Conservation (phyloP, 176 grass and related monocot genomes). For the Cenchrus purpureus region DNA sequence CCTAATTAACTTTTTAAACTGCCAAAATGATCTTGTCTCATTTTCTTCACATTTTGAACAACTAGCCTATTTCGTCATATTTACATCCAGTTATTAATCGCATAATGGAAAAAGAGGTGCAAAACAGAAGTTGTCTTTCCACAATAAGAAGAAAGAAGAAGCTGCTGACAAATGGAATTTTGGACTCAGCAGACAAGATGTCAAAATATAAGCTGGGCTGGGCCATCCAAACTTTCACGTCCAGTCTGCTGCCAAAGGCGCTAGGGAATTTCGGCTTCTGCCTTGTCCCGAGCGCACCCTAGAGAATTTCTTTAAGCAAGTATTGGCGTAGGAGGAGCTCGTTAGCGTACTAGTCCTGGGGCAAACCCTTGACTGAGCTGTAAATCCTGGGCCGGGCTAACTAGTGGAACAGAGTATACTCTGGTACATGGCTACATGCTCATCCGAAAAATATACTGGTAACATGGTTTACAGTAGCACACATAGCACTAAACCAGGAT, state of each 20-base stretch:
- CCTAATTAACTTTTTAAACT: not conserved
- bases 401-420: not conserved
- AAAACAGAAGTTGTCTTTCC: not conserved
- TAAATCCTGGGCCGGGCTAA: not conserved
- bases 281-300: too few relatives aligned
- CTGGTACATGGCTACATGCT: too few relatives aligned
- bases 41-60: not conserved
- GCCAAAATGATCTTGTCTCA: not conserved
- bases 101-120: not conserved
- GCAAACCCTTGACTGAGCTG: not conserved
- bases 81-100: not conserved
- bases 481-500: not conserved
- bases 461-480: not conserved
- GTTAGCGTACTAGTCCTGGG: too few relatives aligned
- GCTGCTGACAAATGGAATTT: not conserved
- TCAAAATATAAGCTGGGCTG: not conserved
- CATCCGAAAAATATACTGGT: not conserved
- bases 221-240: not conserved
- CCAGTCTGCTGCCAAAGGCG: not conserved
- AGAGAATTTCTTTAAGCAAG: too few relatives aligned
- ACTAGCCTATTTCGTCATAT: not conserved
- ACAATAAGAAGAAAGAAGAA: not conserved
- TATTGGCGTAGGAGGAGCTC: too few relatives aligned
- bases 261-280: too few relatives aligned
- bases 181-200: not conserved